A percentile compares a stretch with the other conserved stretches of the same genome.
These are phyloP conservation scores for Hanseniaspora uvarum DNA, from an alignment of 1,139 yeast species.

Conservation along the genomic window DNA sequence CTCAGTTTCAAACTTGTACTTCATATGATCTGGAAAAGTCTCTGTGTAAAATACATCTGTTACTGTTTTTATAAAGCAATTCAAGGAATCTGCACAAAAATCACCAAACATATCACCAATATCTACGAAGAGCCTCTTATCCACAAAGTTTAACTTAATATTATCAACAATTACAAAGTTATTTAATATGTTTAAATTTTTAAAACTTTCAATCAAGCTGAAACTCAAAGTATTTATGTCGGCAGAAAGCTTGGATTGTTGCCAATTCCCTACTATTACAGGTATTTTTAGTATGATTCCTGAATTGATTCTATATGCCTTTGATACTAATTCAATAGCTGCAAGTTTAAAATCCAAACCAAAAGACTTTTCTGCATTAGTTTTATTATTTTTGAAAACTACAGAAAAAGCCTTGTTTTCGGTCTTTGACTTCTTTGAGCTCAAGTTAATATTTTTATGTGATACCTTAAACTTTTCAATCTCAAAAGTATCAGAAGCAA, in stretches of 20 bases:
- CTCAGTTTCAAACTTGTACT: constrained; percentile 37
- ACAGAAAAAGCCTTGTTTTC: neutral
- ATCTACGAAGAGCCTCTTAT: neutral
- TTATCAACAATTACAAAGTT: constrained; percentile 1
- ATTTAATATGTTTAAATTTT: neutral
- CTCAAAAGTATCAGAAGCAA: constrained; percentile 2
- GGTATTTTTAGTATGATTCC: constrained; percentile 14
- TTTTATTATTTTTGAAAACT: neutral
- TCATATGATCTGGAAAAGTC: constrained; percentile 46
- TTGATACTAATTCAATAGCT: constrained; percentile 14
- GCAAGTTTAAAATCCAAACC: constrained; percentile 12
- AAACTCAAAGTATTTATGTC: constrained; percentile 8
- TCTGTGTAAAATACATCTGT: constrained; percentile 67
- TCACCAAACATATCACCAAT: constrained; percentile 43
- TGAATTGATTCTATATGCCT: constrained; percentile 14
- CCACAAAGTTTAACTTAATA: neutral
- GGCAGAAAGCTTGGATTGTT: constrained; percentile 2
- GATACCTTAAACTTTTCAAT: constrained; percentile 5
- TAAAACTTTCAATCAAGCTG: constrained; percentile 9
- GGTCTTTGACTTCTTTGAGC: constrained; percentile 9
- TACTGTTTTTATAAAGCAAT: constrained; percentile 54
- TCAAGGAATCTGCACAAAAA: constrained; percentile 77
- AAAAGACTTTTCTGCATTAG: neutral
- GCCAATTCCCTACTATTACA: neutral
- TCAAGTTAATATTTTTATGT: constrained; percentile 20